Percentiles rank a stretch among this genome's conserved stretches.
Evolutionary conservation across 345 rosid genomes (phyloP).

Genomic region (Linum tenue): DNA sequence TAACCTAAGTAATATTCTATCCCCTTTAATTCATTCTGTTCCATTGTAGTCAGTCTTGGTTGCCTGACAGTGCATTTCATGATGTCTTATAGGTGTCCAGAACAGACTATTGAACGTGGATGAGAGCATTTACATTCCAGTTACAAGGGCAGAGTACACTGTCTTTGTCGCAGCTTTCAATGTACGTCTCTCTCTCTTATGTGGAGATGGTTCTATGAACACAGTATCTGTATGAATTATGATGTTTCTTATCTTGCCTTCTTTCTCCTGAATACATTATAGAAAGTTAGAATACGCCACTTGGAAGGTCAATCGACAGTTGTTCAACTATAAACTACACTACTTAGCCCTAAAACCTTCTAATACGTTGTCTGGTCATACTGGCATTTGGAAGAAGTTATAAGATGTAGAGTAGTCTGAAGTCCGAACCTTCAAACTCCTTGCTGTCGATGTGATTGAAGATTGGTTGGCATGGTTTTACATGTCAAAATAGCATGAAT

Average conservation of each 20-base stretch:
- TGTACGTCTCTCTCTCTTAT: slow-evolving; percentile 24
- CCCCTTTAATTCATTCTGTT: slow-evolving; percentile 11
- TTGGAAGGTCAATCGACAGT: neutral
- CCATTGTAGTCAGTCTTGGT: neutral
- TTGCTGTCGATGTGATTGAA: too few species aligned
- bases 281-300: neutral
- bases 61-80: slow-evolving; percentile 10
- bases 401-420: too few species aligned
- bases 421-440: too few species aligned
- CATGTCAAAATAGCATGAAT: neutral
- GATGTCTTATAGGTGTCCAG: slow-evolving; percentile 59
- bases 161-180: slow-evolving; percentile 67
- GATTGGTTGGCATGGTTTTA: neutral
- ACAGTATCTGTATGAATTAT: too few species aligned
- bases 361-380: neutral
- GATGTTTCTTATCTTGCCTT: too few species aligned
- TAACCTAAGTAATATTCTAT: slow-evolving; percentile 63
- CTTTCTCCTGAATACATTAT: too few species aligned
- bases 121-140: slow-evolving; percentile 71
- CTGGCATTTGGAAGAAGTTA: neutral
- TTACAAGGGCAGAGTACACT: slow-evolving; percentile 70
- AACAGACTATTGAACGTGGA: slow-evolving; percentile 69
- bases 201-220: neutral
- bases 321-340: neutral
- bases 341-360: neutral